Evolutionary conservation across 2,329 filamentous ascomycete species (phyloP).

Genomic region (Trichoderma guizhouense): DNA sequence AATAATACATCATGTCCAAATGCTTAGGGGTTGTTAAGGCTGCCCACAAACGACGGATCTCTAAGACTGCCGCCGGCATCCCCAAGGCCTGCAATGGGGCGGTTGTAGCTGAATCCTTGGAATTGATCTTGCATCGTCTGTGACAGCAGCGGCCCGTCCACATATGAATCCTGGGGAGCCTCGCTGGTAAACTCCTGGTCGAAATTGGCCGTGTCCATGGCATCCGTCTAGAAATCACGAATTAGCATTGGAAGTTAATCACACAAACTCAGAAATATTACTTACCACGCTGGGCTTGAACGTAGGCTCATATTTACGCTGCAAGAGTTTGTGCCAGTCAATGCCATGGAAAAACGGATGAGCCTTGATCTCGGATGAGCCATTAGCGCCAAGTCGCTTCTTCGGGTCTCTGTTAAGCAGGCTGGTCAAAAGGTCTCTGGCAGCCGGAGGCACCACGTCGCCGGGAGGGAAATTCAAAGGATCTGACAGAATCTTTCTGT

Average conservation of each 20-base stretch:
- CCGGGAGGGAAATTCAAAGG: conserved; percentile 78
- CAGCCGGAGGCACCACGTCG: conserved; percentile 87
- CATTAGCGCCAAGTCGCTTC: conserved; percentile 84
- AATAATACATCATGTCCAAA: not conserved
- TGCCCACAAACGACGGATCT: conserved; percentile 70
- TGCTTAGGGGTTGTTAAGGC: conserved; percentile 45
- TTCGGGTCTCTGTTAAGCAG: conserved; percentile 90
- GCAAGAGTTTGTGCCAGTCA: conserved; percentile 95
- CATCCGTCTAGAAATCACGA: conserved; percentile 58
- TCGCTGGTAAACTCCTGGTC: conserved; percentile 89
- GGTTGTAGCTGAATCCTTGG: conserved; percentile 93
- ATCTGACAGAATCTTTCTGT: conserved; percentile 96
- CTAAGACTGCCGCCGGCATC: conserved; percentile 93
- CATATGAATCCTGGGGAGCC: conserved; percentile 84
- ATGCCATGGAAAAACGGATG: conserved; percentile 99
- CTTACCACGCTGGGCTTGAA: conserved; percentile 96
- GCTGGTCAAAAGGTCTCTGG: conserved; percentile 86
- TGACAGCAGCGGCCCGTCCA: conserved; percentile 87
- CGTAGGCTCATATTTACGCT: conserved; percentile 95
- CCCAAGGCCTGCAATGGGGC: conserved; percentile 86
- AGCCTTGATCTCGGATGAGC: conserved; percentile 95
- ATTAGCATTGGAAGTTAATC: conserved; percentile 1
- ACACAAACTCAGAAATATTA: conserved; percentile 29
- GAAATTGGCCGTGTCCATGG: conserved; percentile 89
- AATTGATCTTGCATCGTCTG: conserved; percentile 97